These are phyloP conservation scores for Cymodocea nodosa DNA, from an alignment of 116 monocot genomes.

Conservation along the genomic window DNA sequence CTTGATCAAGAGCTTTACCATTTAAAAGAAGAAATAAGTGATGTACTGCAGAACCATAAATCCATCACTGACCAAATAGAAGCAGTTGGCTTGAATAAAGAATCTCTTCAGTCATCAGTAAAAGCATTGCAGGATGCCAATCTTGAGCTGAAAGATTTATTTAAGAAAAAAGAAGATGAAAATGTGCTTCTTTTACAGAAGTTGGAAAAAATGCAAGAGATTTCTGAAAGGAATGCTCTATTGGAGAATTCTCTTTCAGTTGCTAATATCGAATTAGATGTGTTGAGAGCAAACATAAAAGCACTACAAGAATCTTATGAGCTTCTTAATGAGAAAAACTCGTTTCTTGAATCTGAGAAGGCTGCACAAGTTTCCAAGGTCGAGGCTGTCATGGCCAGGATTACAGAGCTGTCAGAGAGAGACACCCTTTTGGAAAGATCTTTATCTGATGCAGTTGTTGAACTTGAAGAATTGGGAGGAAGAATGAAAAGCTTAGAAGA, in stretches of 20 bases:
- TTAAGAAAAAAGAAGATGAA: slow-evolving; percentile 42
- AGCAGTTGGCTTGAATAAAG: slow-evolving; percentile 20
- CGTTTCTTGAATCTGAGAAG: slow-evolving; percentile 28
- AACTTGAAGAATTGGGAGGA: slow-evolving; percentile 43
- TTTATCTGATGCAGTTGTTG: slow-evolving; percentile 38
- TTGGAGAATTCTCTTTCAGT: slow-evolving; percentile 53
- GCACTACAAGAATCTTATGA: slow-evolving; percentile 23
- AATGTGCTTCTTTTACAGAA: slow-evolving; percentile 29
- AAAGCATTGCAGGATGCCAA: slow-evolving; percentile 41
- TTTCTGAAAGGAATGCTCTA: slow-evolving; percentile 33
- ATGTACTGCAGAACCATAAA: slow-evolving; percentile 20
- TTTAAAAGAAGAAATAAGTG: slow-evolving; percentile 23
- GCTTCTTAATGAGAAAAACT: slow-evolving; percentile 14
- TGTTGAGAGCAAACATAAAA: slow-evolving; percentile 27
- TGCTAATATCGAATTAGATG: slow-evolving; percentile 40
- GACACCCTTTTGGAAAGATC: slow-evolving; percentile 40
- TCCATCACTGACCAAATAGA: slow-evolving; percentile 27
- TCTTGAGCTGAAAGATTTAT: slow-evolving; percentile 38
- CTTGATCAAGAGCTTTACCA: slow-evolving; percentile 25
- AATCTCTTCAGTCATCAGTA: slow-evolving; percentile 29
- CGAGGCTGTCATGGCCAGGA: slow-evolving; percentile 16
- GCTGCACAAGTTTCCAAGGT: slow-evolving; percentile 19
- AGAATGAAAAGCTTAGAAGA: slow-evolving; percentile 46
- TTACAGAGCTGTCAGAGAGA: slow-evolving; percentile 42
- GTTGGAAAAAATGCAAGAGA: slow-evolving; percentile 30